Evolutionary conservation across 148 eudicot species (phyloP).

Genomic region (Amaranthus palmeri): DNA sequence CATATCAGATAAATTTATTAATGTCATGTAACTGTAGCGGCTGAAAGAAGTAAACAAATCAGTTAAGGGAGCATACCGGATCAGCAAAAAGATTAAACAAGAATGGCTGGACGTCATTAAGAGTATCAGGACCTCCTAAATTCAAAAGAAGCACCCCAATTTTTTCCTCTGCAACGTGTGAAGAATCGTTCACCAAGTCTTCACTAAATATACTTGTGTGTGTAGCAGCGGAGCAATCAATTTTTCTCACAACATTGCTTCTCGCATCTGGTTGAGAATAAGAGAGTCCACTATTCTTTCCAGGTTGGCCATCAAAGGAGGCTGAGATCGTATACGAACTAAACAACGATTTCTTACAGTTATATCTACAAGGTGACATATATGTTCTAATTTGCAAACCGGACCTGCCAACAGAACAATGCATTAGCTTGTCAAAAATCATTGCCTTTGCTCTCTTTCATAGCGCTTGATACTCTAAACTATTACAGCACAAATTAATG

Average conservation of each 20-base stretch:
- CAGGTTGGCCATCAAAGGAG: conserved; percentile 19
- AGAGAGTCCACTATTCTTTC: conserved; percentile 22
- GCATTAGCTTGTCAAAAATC: not conserved
- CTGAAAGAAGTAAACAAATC: not conserved
- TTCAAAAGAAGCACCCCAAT: conserved; percentile 91
- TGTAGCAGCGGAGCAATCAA: conserved; percentile 38
- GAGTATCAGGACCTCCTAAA: conserved; percentile 94
- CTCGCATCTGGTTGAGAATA: conserved; percentile 26
- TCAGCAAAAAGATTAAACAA: conserved; percentile 93
- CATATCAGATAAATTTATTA: conserved; percentile 2
- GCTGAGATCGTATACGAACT: conserved; percentile 19
- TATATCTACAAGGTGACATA: conserved; percentile 12
- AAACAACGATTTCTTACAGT: conserved; percentile 12
- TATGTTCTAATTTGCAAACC: conserved; percentile 23
- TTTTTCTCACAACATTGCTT: conserved; percentile 31
- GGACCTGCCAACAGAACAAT: conserved; percentile 22
- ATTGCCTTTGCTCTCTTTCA: not conserved
- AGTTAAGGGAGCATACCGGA: conserved; percentile 51
- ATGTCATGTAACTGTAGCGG: not conserved
- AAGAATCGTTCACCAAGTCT: conserved; percentile 34
- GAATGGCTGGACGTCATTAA: conserved; percentile 93
- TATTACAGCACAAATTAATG: not conserved
- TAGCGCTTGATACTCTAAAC: not conserved
- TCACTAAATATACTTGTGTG: conserved; percentile 35
- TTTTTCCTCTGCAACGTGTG: conserved; percentile 63